Evolutionary conservation across 2,329 filamentous ascomycete species (phyloP).

Genomic region (Aspergillus quadricinctus): DNA sequence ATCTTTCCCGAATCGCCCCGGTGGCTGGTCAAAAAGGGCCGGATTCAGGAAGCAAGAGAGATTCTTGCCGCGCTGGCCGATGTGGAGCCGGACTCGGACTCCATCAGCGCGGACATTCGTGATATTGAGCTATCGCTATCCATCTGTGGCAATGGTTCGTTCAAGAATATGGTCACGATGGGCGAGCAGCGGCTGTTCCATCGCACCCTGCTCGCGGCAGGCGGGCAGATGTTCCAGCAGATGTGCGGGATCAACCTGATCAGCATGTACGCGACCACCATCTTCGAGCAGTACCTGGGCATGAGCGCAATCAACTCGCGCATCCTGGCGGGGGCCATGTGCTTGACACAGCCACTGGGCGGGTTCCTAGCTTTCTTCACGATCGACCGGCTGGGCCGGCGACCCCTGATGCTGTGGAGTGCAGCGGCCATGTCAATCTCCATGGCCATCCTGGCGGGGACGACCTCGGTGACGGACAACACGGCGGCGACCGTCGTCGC

Average conservation of each 20-base stretch:
- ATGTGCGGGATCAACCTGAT: conserved; percentile 37
- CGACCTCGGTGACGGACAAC: conserved; percentile 44
- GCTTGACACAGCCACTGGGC: conserved; percentile 34
- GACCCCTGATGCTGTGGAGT: conserved; percentile 32
- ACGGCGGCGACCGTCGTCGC: conserved; percentile 48
- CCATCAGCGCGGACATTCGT: conserved; percentile 35
- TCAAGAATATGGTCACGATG: conserved; percentile 37
- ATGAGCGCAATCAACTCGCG: conserved; percentile 19
- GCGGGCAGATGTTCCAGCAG: conserved; percentile 34
- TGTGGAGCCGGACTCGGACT: conserved; percentile 37
- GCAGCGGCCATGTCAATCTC: conserved; percentile 25
- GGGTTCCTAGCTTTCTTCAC: conserved; percentile 44
- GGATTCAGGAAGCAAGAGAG: conserved; percentile 30
- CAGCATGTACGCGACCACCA: conserved; percentile 33
- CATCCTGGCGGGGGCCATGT: conserved; percentile 27
- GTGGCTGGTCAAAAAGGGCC: conserved; percentile 45
- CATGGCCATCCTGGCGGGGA: conserved; percentile 44
- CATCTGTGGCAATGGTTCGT: conserved; percentile 32
- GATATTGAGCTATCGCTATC: conserved; percentile 39
- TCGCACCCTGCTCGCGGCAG: conserved; percentile 29
- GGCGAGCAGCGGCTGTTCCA: conserved; percentile 34
- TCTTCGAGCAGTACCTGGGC: conserved; percentile 35
- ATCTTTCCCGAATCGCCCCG: conserved; percentile 39
- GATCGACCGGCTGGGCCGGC: conserved; percentile 40
- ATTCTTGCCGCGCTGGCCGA: conserved; percentile 40